phyloP scores from a whole-genome alignment of 2,329 filamentous ascomycete genomes.

The Colletotrichum gloeosporioides region DNA sequence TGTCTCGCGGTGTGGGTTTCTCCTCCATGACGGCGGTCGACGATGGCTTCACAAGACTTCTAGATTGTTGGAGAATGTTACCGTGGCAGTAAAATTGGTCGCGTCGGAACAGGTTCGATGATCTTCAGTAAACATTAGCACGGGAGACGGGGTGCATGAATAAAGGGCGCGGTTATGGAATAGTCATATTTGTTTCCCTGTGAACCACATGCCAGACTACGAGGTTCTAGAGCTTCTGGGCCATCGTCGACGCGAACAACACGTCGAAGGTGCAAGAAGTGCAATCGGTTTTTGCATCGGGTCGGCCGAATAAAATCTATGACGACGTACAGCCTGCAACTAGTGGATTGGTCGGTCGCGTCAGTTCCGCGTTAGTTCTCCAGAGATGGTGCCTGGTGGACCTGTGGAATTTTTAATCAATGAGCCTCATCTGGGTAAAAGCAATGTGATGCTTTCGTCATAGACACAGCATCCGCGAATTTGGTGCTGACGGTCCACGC shows the following conservation, averaged over 20 bases:
- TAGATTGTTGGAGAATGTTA: background rate
- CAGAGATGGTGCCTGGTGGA: background rate
- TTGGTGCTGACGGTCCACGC: background rate
- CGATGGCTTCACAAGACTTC: background rate
- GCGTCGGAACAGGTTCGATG: background rate
- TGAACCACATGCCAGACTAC: background rate
- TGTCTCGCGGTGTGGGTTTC: constrained; percentile 32
- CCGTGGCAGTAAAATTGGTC: background rate
- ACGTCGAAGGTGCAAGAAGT: background rate
- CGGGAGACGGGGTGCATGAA: background rate
- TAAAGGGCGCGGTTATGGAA: background rate
- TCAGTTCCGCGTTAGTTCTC: constrained; percentile 1
- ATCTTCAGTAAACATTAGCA: background rate
- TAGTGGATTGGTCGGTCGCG: background rate
- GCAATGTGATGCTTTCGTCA: constrained; percentile 12
- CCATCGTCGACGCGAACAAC: background rate
- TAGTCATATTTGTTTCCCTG: background rate
- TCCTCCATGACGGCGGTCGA: constrained; percentile 28
- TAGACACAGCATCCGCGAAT: constrained; percentile 7
- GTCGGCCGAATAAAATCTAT: constrained; percentile 4
- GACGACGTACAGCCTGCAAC: background rate
- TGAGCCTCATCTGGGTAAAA: background rate
- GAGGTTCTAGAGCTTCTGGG: background rate
- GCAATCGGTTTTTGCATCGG: background rate
- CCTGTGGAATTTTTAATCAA: background rate